These are phyloP conservation scores for Neurospora sublineolata DNA, from an alignment of 495 filamentous ascomycete species.

Conservation along the genomic window DNA sequence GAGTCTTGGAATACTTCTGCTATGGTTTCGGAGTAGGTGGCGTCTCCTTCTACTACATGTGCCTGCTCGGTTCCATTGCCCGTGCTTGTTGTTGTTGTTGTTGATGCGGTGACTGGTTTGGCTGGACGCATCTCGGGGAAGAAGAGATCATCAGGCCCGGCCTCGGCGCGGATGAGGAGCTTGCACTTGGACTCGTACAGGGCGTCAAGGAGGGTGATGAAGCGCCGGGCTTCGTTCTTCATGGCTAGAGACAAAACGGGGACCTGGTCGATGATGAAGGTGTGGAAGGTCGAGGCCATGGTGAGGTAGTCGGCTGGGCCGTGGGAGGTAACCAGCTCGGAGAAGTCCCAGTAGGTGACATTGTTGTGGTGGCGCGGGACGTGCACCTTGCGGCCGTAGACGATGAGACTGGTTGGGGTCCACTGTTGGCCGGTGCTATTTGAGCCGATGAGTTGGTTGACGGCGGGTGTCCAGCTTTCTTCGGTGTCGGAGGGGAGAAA, in stretches of 20 bases:
- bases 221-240: constrained; percentile 60
- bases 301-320: constrained; percentile 66
- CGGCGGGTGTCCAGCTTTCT: constrained; percentile 5
- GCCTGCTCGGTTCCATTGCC: not conserved
- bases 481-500: constrained; percentile 15
- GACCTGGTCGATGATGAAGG: constrained; percentile 50
- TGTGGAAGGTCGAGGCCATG: constrained; percentile 57
- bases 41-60: constrained; percentile 27
- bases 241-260: constrained; percentile 44
- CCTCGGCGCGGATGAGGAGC: constrained; percentile 44
- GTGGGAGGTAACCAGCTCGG: constrained; percentile 45
- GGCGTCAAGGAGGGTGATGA: constrained; percentile 62
- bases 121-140: constrained; percentile 44
- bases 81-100: not conserved
- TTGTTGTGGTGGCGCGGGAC: constrained; percentile 39
- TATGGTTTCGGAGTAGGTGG: constrained; percentile 54
- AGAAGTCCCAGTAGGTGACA: constrained; percentile 45
- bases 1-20: constrained; percentile 60
- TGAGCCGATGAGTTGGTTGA: not conserved
- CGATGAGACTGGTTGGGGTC: constrained; percentile 35
- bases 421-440: constrained; percentile 21
- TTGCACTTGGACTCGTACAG: constrained; percentile 61
- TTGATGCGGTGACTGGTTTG: not conserved
- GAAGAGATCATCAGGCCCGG: constrained; percentile 54
- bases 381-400: constrained; percentile 48